A percentile compares a stretch with the other conserved stretches of the same genome.
phyloP scores from a whole-genome alignment of 2,329 filamentous ascomycete species.

The Sporothrix phasma region DNA sequence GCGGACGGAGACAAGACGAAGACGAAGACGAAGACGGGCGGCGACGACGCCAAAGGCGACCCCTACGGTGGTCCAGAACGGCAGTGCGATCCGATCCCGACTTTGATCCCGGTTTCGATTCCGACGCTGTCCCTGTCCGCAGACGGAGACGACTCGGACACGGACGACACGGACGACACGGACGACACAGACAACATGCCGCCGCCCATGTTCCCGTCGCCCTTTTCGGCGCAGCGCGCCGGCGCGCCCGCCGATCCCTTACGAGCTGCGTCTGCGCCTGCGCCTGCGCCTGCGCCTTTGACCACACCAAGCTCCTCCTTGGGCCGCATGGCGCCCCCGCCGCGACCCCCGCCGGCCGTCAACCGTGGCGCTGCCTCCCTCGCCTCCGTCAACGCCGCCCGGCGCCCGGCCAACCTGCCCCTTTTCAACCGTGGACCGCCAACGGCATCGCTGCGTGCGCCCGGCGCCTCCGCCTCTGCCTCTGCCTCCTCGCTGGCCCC shows the following conservation, averaged over 20 bases:
- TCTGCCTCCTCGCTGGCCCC: conserved; percentile 29
- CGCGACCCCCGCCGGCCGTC: conserved; percentile 20
- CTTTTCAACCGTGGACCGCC: conserved; percentile 16
- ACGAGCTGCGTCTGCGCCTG: not conserved
- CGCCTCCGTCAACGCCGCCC: conserved; percentile 9
- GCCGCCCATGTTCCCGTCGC: conserved; percentile 39
- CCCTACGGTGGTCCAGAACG: conserved; percentile 18
- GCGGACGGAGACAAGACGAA: not conserved
- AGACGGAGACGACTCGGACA: not conserved
- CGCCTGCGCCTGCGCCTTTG: too few relatives aligned
- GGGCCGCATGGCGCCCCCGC: conserved; percentile 25
- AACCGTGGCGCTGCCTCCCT: not conserved
- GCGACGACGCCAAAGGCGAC: conserved; percentile 45
- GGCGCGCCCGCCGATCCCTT: conserved; percentile 19
- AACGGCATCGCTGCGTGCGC: conserved; percentile 20
- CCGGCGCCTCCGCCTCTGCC: not conserved
- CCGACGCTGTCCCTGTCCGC: conserved; percentile 39
- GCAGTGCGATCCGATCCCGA: conserved; percentile 26
- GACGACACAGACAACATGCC: conserved; percentile 24
- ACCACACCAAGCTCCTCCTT: conserved; percentile 1
- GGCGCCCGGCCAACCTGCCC: conserved; percentile 13
- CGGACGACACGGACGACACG: conserved; percentile 19
- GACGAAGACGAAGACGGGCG: conserved; percentile 24
- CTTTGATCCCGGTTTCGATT: too few relatives aligned
- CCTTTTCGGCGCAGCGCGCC: conserved; percentile 43